A percentile compares a stretch with the other conserved stretches of the same genome.
These are phyloP conservation scores for Craspedostauros australis DNA, from an alignment of 108 stramenopile genomes.

Conservation along the genomic window DNA sequence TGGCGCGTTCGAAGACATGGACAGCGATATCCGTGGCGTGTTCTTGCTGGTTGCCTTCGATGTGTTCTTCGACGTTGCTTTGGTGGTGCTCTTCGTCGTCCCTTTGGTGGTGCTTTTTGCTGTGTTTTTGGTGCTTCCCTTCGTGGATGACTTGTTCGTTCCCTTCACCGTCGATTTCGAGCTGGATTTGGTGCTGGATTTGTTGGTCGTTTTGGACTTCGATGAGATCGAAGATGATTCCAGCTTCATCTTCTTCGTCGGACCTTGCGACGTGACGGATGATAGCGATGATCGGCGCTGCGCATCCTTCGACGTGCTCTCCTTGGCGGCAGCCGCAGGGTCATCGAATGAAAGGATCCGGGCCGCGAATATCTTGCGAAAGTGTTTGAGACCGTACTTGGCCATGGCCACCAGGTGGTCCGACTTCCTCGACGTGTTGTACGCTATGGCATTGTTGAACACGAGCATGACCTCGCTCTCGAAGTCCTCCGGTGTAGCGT, in stretches of 20 bases:
- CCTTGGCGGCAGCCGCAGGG: constrained; percentile 16
- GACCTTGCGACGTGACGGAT: constrained; percentile 32
- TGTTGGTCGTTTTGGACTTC: constrained; percentile 20
- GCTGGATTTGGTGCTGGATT: no score
- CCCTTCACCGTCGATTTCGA: no score
- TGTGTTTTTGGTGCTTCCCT: no score
- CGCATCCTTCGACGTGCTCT: background rate
- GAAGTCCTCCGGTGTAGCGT: constrained; percentile 64
- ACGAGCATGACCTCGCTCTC: constrained; percentile 76
- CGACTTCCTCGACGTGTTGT: constrained; percentile 53
- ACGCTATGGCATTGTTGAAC: constrained; percentile 75
- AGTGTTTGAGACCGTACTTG: constrained; percentile 59
- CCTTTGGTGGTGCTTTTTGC: no score
- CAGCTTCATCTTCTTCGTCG: constrained; percentile 33
- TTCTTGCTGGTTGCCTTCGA: no score
- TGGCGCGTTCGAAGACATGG: no score
- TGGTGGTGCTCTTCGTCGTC: no score
- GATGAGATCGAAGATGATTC: constrained; percentile 9
- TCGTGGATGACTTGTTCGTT: no score
- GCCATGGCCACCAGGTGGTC: constrained; percentile 62
- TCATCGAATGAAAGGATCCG: constrained; percentile 58
- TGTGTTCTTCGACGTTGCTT: no score
- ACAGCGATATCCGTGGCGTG: no score
- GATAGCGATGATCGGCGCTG: constrained; percentile 3
- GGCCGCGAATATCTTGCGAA: constrained; percentile 49